These are phyloP conservation scores for Solanum hybrid DNA, from an alignment of 305 asterid genomes.

Conservation along the genomic window DNA sequence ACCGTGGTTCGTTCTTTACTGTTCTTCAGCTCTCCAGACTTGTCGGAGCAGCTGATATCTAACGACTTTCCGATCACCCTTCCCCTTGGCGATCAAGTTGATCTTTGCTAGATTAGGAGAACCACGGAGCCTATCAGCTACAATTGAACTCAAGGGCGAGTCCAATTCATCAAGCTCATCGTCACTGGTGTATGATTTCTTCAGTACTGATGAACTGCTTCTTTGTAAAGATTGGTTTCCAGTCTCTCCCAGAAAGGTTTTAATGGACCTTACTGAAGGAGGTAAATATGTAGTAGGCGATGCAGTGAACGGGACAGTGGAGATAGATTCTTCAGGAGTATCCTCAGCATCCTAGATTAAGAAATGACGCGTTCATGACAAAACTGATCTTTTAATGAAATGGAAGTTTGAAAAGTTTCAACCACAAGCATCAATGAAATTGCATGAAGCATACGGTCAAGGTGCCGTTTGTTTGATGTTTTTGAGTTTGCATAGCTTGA, in stretches of 20 bases:
- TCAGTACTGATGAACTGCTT: slow-evolving; percentile 45
- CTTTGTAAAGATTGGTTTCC: slow-evolving; percentile 45
- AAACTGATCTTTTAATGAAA: not conserved
- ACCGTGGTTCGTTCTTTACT: slow-evolving; percentile 8
- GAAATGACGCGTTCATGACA: not conserved
- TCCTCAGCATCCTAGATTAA: slow-evolving; percentile 35
- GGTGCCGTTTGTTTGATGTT: not conserved
- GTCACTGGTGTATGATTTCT: slow-evolving; percentile 65
- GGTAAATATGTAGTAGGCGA: slow-evolving; percentile 45
- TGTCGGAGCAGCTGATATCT: slow-evolving; percentile 60
- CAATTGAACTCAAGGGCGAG: slow-evolving; percentile 54
- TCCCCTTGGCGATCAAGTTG: slow-evolving; percentile 42
- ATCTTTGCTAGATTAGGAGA: slow-evolving; percentile 39
- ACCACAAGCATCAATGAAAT: not conserved
- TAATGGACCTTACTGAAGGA: slow-evolving; percentile 55
- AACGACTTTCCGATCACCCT: slow-evolving; percentile 41
- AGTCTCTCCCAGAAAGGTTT: slow-evolving; percentile 44
- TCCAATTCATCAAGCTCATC: slow-evolving; percentile 84
- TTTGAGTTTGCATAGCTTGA: not conserved
- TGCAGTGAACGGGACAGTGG: slow-evolving; percentile 48
- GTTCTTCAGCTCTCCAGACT: slow-evolving; percentile 52
- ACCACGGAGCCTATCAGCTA: slow-evolving; percentile 41
- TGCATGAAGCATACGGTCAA: not conserved
- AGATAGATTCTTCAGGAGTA: slow-evolving; percentile 22
- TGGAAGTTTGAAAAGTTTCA: not conserved